These are phyloP conservation scores for Colletotrichum sp. DNA, from an alignment of 2,329 filamentous ascomycete genomes.

Conservation along the genomic window DNA sequence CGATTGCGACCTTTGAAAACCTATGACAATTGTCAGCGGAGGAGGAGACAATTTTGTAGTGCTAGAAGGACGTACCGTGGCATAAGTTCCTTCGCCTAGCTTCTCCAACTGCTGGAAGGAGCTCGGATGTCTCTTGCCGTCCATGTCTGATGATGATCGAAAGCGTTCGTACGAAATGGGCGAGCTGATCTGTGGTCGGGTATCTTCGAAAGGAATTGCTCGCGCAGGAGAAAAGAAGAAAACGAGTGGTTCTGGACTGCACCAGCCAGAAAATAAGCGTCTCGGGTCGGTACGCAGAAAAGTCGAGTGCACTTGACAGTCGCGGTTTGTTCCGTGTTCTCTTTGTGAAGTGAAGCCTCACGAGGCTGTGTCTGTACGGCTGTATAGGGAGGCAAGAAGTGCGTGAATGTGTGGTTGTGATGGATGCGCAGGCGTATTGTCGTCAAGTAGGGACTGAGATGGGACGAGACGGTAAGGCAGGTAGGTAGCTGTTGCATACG, in stretches of 20 bases:
- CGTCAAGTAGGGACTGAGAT: not conserved
- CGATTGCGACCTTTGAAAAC: constrained; percentile 98
- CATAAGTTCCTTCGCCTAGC: constrained; percentile 98
- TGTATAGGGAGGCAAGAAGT: not conserved
- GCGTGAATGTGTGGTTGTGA: not conserved
- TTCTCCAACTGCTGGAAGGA: constrained; percentile 99
- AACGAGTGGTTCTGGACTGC: not conserved
- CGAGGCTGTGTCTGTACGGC: not conserved
- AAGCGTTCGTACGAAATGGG: not conserved
- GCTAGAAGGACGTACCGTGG: constrained; percentile 71
- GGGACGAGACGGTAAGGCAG: not conserved
- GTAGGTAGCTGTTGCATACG: not conserved
- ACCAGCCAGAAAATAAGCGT: not conserved
- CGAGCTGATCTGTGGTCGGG: not conserved
- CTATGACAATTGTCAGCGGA: constrained; percentile 47
- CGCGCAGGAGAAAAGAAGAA: not conserved
- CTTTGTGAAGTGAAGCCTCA: not conserved
- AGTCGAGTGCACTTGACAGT: not conserved
- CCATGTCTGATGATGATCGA: constrained; percentile 64
- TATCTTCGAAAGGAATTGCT: not conserved
- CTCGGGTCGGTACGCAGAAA: not conserved
- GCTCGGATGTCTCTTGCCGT: constrained; percentile 89
- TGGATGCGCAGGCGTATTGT: not conserved
- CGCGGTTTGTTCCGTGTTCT: not conserved
- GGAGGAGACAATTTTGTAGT: not conserved